Percentiles rank a stretch among this genome's conserved stretches.
Evolutionary conservation across 2,329 filamentous ascomycete genomes (phyloP).

Genomic region (Claviceps purpurea): DNA sequence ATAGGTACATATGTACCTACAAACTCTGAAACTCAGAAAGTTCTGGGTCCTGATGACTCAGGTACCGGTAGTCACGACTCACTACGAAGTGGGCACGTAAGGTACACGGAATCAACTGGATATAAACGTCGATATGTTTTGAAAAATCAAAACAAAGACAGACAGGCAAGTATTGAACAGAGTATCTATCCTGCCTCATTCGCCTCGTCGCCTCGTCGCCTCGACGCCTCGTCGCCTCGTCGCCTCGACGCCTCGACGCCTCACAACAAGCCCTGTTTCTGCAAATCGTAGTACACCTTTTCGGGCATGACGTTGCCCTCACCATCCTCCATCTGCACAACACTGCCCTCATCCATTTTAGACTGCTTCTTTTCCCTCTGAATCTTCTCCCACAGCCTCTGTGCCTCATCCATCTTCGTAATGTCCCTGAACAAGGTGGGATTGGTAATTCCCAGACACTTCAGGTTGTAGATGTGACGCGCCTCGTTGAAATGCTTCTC

Average conservation of each 20-base stretch:
- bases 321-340: conserved; percentile 97
- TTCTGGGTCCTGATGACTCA: too few species aligned
- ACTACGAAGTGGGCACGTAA: too few species aligned
- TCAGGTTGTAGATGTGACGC: conserved; percentile 82
- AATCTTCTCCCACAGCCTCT: conserved; percentile 86
- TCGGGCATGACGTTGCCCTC: conserved; percentile 98
- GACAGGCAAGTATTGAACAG: neutral
- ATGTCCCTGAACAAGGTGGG: conserved; percentile 89
- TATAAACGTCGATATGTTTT: neutral
- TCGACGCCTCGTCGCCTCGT: conserved; percentile 16
- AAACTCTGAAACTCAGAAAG: too few species aligned
- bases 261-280: conserved; percentile 77
- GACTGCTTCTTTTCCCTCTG: conserved; percentile 71
- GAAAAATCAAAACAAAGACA: neutral
- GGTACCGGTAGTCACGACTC: too few species aligned
- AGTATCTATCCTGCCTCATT: neutral
- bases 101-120: too few species aligned
- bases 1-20: too few species aligned
- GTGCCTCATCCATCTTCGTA: conserved; percentile 77
- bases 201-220: neutral
- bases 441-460: conserved; percentile 87
- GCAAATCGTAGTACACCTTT: conserved; percentile 92
- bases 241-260: neutral
- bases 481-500: conserved; percentile 98
- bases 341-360: conserved; percentile 61